These are phyloP conservation scores for Auricularia auricula-judae DNA, from an alignment of 768 basidiomycete species.

Conservation along the genomic window DNA sequence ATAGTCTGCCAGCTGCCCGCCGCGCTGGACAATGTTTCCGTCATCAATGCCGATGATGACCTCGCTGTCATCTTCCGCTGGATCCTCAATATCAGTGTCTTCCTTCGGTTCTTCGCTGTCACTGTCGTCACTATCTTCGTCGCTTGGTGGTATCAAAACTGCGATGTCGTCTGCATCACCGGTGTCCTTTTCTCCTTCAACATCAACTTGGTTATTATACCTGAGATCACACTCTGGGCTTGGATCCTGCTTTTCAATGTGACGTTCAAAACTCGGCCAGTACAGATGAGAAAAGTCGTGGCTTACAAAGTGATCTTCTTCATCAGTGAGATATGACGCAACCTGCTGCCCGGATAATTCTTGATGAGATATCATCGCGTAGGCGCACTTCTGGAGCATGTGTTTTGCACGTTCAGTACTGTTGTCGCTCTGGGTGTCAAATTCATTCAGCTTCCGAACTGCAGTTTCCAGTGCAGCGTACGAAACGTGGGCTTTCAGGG, in stretches of 20 bases:
- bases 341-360: slow-evolving; percentile 31
- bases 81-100: neutral
- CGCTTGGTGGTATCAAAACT: neutral
- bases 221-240: slow-evolving; percentile 14
- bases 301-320: slow-evolving; percentile 26
- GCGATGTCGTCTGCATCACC: slow-evolving; percentile 1
- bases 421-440: slow-evolving; percentile 11
- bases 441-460: slow-evolving; percentile 19
- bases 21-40: slow-evolving; percentile 10
- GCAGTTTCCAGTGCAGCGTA: slow-evolving; percentile 28
- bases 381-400: slow-evolving; percentile 28
- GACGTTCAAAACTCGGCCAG: slow-evolving; percentile 24
- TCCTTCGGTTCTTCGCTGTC: neutral
- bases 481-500: slow-evolving; percentile 30
- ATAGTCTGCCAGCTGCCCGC: slow-evolving; percentile 18
- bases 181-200: neutral
- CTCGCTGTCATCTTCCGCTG: slow-evolving; percentile 1
- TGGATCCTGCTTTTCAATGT: slow-evolving; percentile 13
- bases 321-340: slow-evolving; percentile 22
- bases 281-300: slow-evolving; percentile 24
- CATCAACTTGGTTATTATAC: too few relatives aligned
- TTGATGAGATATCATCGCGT: slow-evolving; percentile 25
- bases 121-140: neutral
- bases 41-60: neutral
- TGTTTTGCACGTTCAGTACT: slow-evolving; percentile 16